phyloP scores from a whole-genome alignment of 495 filamentous ascomycete genomes.

The Aspergillus funiculosus region DNA sequence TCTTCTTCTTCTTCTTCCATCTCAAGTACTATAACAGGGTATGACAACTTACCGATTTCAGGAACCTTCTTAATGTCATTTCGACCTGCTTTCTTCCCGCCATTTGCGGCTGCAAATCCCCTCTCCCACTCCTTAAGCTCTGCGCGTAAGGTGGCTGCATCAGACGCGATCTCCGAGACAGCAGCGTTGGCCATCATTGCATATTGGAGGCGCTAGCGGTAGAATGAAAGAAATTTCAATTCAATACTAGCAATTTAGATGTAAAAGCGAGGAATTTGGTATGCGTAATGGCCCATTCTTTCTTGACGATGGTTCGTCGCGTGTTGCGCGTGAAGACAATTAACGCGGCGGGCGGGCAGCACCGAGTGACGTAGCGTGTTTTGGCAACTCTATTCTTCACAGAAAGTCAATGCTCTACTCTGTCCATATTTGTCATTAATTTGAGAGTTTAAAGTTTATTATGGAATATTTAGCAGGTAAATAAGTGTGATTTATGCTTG shows the following conservation, averaged over 20 bases:
- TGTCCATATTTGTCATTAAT: too few species aligned
- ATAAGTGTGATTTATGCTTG: too few species aligned
- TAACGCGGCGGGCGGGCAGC: slow-evolving; percentile 20
- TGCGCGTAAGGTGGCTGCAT: slow-evolving; percentile 47
- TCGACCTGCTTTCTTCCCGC: slow-evolving; percentile 69
- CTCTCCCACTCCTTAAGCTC: slow-evolving; percentile 88
- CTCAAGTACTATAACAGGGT: background rate
- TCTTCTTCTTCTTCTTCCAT: too few species aligned
- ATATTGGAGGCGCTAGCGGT: slow-evolving; percentile 15
- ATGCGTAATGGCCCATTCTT: background rate
- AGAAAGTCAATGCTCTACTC: too few species aligned
- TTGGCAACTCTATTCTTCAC: too few species aligned
- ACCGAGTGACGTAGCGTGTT: slow-evolving; percentile 27
- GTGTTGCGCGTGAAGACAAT: slow-evolving; percentile 26
- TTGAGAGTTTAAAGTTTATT: too few species aligned
- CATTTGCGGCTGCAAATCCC: slow-evolving; percentile 61
- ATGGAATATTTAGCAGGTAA: too few species aligned
- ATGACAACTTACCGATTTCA: slow-evolving; percentile 59
- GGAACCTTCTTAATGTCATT: slow-evolving; percentile 83
- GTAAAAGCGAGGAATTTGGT: background rate
- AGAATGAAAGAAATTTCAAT: background rate
- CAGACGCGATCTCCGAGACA: slow-evolving; percentile 24
- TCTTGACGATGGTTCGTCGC: slow-evolving; percentile 13
- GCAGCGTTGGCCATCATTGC: slow-evolving; percentile 31
- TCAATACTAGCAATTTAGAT: background rate